Evolutionary conservation across 306 rosid genomes (phyloP), one percentile per base, ranked within the genome.

Genomic region (Carpinus viminea): DNA sequence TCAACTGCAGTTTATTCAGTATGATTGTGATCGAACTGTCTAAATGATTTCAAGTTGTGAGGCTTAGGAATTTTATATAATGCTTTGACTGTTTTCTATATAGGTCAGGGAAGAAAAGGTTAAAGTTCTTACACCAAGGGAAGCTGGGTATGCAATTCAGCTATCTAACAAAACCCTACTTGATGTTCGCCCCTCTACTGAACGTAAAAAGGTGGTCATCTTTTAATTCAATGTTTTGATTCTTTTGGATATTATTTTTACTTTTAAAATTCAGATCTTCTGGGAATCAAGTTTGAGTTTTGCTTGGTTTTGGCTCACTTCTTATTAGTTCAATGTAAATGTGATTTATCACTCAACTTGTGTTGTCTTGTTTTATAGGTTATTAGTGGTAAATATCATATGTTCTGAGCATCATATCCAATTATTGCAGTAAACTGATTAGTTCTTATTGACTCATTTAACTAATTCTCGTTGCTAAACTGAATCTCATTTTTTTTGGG

Each of bases 91-190:
- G 31, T 80, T 17, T 76, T 48, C 61, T 65, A 85, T 80, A 95
- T 80, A 95, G 97, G 59, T 95, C 73, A 85, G 97, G 84, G 98
- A 95, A 21, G 96, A 86, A 76, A 95, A 93, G 80, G 87, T 95
- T 20, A 90, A 95, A 76, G 85, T 88, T 80, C 88, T 95, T 56
- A 86, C 91, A 12, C 96, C 99, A 60, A 90, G 88, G 85, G 98
- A 92, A 91, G 93, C 97, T 75, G 99, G 97, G 26, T 95, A 91
- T 79, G 97, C 99, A 47, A 87, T 90, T 86, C 98, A 91, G 81
- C 97, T 95, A 81, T 91, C 97, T 60, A 89, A 88, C 89, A 91
- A 90, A 83, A 86, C 96, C 83, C 86, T 95, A 79, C 94, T 95
- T 53, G 98, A 95, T 88, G 98, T 92, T 70, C 98, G 94, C 51